phyloP scores from a whole-genome alignment of 768 basidiomycete species.

The Phanerodontia chrysosporium region DNA sequence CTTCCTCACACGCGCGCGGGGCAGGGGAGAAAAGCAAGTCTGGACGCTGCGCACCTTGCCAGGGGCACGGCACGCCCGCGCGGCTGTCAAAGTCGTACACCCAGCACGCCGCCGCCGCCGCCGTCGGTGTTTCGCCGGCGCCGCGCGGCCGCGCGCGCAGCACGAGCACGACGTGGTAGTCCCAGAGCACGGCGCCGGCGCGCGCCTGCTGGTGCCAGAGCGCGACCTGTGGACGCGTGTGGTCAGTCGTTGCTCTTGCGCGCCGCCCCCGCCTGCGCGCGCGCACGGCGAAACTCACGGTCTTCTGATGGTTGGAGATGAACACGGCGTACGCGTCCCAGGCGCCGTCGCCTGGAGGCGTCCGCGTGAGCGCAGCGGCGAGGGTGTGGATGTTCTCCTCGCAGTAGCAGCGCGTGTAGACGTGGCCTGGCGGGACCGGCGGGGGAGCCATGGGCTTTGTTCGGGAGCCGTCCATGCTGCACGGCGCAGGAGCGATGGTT shows the following conservation, averaged over 20 bases:
- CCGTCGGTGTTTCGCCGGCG: background rate
- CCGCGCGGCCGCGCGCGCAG: constrained; percentile 35
- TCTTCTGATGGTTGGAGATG: constrained; percentile 59
- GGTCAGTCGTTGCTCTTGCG: too few species aligned
- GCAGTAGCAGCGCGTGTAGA: constrained; percentile 62
- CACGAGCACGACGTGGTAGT: constrained; percentile 68
- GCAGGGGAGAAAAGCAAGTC: background rate
- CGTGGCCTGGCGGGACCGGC: constrained; percentile 32
- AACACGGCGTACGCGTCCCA: constrained; percentile 59
- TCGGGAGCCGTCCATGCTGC: background rate
- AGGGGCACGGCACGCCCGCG: constrained; percentile 46
- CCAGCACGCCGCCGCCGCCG: constrained; percentile 36
- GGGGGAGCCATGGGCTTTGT: constrained; percentile 13
- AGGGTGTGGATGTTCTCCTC: constrained; percentile 74
- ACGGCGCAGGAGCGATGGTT: background rate
- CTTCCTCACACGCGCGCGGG: background rate
- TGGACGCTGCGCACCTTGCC: constrained; percentile 36
- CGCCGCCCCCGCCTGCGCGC: too few species aligned
- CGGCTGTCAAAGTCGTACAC: constrained; percentile 68
- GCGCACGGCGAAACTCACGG: constrained; percentile 36
- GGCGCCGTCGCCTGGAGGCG: constrained; percentile 27
- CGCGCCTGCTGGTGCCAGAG: constrained; percentile 58
- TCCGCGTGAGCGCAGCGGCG: too few species aligned
- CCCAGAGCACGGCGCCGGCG: constrained; percentile 55
- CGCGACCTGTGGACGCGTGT: constrained; percentile 43